Conservation (phyloP, 129 eudicot species). For the Ambrosia artemisiifolia region DNA sequence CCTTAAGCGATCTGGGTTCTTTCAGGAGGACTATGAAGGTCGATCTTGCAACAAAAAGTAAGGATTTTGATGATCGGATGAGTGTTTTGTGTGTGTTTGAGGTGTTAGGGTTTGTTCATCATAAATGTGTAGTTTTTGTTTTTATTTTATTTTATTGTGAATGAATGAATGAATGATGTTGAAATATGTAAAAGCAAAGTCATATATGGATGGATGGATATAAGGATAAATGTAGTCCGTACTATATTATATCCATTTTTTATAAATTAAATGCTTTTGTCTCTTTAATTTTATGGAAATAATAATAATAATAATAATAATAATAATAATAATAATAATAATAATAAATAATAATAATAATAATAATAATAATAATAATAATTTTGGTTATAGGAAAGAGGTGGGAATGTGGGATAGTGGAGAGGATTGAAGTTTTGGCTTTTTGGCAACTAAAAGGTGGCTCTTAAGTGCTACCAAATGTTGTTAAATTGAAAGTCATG, state of each 20-base stretch:
- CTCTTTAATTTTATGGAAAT: slow-evolving; percentile 5
- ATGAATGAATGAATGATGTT: slow-evolving; percentile 10
- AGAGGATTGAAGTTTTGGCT: slow-evolving; percentile 31
- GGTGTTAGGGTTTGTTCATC: slow-evolving; percentile 34
- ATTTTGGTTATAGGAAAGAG: slow-evolving; percentile 4
- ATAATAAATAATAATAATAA: neutral
- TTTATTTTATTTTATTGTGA: neutral
- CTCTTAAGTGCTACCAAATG: slow-evolving; percentile 22
- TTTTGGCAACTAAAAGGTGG: slow-evolving; percentile 16
- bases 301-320: too few species aligned
- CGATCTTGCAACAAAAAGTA: slow-evolving; percentile 7
- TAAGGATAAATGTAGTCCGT: neutral
- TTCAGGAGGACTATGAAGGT: neutral
- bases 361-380: neutral
- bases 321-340: too few species aligned
- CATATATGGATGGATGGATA: slow-evolving; percentile 20
- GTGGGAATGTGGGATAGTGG: slow-evolving; percentile 12
- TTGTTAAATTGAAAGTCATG: neutral
- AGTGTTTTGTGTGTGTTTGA: slow-evolving; percentile 10
- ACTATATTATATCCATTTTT: neutral
- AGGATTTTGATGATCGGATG: neutral
- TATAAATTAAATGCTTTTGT: neutral
- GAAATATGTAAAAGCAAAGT: slow-evolving; percentile 5
- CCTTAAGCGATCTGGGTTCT: slow-evolving; percentile 9
- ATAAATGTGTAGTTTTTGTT: slow-evolving; percentile 13